Evolutionary conservation across 306 rosid genomes (phyloP), one percentile per base, ranked within the genome.

Genomic region (Sophora flavescens): DNA sequence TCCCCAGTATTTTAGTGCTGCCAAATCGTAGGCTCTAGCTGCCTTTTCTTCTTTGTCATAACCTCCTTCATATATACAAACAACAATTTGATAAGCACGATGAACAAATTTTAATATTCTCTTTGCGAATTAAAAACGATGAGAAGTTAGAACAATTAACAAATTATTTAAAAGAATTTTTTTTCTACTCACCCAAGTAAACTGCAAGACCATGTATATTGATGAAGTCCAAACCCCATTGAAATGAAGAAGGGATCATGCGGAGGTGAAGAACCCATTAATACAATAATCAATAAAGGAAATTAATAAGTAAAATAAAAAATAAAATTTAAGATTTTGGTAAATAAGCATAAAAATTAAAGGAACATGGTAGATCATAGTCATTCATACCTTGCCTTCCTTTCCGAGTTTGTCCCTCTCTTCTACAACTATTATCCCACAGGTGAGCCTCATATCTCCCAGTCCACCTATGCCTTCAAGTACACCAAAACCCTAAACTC

Each of bases 11-110:
- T 93, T 93, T 39, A 93, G 83, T 69, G 98, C 98, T 59, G 98
- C 98, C 57, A 93, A 84, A 84, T 93, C 98, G 33, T 93, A 93
- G 69, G 98, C 91, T 81, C 97, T 89, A 32, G 98, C 98, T 70
- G 97, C 98, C 72, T 93, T 93, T 60, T 93, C 97, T 89, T 93
- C 98, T 82, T 91, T 93, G 80, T 93, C 98, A 89, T 93, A 93
- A 38, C 97, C 98, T 42, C 98, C 98, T 93, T 58, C 10, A 78
- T 35, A 26, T 38, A 11, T 18, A 54, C 73, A 41, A 30, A 54
- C 73, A 41, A 30, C 17, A 41, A 39, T 22, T 22, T 6, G 6
- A n/a, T 73, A 22, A 66, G 9, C 3, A 17, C 41, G 3, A 63
- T 18, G 12, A 64, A 75, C 79, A 62, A 17, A 22, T 13, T 13